A percentile compares a stretch with the other conserved stretches of the same genome.
These are phyloP conservation scores for Cercospora zeae-maydis DNA, from an alignment of 2,329 filamentous ascomycete species.

Conservation along the genomic window DNA sequence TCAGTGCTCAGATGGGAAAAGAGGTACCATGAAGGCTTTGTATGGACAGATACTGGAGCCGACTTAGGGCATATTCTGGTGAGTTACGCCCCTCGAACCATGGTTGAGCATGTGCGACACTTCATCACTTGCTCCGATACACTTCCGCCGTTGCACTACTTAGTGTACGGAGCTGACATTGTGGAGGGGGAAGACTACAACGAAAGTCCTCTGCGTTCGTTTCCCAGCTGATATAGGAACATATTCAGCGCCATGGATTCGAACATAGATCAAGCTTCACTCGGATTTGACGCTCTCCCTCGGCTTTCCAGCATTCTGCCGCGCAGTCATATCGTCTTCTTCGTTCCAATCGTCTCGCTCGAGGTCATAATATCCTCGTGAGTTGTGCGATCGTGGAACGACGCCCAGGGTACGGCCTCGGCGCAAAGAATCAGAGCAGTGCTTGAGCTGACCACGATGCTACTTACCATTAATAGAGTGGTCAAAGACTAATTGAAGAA, in stretches of 20 bases:
- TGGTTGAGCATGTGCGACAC: no score
- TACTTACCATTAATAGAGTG: not conserved
- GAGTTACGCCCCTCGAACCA: no score
- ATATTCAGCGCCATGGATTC: not conserved
- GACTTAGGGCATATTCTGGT: no score
- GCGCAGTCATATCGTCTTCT: constrained; percentile 6
- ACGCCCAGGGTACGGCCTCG: not conserved
- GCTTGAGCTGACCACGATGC: not conserved
- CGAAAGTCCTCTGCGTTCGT: no score
- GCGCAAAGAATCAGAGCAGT: not conserved
- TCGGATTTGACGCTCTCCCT: not conserved
- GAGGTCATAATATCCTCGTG: constrained; percentile 3
- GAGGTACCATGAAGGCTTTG: no score
- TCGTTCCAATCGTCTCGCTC: constrained; percentile 10
- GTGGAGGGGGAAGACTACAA: no score
- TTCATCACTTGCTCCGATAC: no score
- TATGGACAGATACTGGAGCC: no score
- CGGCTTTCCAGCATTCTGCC: constrained; percentile 2
- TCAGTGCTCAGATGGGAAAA: no score
- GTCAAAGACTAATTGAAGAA: not conserved
- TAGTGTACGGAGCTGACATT: no score
- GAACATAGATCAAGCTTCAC: not conserved
- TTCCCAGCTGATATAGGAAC: no score
- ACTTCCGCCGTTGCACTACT: no score
- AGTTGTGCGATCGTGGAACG: not conserved